Conservation (phyloP, 2,329 filamentous ascomycete genomes). For the Pseudopithomyces chartarum region DNA sequence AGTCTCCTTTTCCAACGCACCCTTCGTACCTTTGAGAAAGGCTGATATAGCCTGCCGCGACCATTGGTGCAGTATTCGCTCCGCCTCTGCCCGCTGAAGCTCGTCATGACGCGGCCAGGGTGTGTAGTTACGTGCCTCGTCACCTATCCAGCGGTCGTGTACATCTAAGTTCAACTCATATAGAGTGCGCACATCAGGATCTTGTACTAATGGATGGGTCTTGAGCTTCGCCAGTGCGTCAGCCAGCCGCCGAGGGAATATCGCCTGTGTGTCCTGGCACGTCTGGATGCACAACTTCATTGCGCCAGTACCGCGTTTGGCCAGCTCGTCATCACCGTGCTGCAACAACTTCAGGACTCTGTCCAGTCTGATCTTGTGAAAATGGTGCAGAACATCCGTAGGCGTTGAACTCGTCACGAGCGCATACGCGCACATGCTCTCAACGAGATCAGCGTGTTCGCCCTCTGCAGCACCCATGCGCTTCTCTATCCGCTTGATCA, state of each 20-base stretch:
- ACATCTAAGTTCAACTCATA: slow-evolving; percentile 78
- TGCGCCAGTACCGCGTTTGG: slow-evolving; percentile 64
- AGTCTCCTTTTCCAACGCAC: slow-evolving; percentile 62
- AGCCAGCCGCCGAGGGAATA: slow-evolving; percentile 74
- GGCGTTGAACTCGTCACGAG: slow-evolving; percentile 80
- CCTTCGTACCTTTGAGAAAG: slow-evolving; percentile 63
- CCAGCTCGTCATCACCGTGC: slow-evolving; percentile 49
- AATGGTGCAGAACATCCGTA: slow-evolving; percentile 77
- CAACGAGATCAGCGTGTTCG: slow-evolving; percentile 61
- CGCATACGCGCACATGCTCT: slow-evolving; percentile 80
- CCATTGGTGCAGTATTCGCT: slow-evolving; percentile 48
- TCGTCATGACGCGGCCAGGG: slow-evolving; percentile 87
- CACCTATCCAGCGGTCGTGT: slow-evolving; percentile 77
- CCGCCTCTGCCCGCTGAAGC: slow-evolving; percentile 47
- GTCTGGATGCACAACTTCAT: slow-evolving; percentile 78
- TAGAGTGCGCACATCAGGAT: slow-evolving; percentile 67
- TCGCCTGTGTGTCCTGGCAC: slow-evolving; percentile 73
- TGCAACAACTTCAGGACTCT: slow-evolving; percentile 69
- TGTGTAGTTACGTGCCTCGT: slow-evolving; percentile 82
- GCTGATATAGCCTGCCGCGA: slow-evolving; percentile 44
- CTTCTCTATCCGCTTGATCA: slow-evolving; percentile 68
- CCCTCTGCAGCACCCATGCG: slow-evolving; percentile 45
- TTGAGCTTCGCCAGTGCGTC: slow-evolving; percentile 73
- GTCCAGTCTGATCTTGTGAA: slow-evolving; percentile 73
- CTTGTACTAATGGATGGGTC: slow-evolving; percentile 71